Percentiles rank a stretch among this genome's conserved stretches.
These are phyloP conservation scores for Aspergillus clavatus DNA, from an alignment of 2,329 filamentous ascomycete species.

Conservation along the genomic window DNA sequence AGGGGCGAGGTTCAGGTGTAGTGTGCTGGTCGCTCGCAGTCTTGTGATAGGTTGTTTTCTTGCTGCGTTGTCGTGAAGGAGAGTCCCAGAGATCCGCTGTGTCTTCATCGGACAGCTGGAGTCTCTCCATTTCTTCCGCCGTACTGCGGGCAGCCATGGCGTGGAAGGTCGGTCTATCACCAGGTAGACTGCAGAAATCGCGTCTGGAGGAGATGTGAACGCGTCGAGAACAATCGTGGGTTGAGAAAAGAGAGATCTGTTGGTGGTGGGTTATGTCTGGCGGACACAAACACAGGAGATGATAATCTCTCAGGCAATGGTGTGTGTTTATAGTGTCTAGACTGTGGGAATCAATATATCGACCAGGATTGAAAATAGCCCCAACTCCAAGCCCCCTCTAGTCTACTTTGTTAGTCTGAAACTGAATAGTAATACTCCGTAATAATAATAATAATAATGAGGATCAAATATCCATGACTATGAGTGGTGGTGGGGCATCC, in stretches of 20 bases:
- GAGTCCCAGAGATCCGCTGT: constrained; percentile 57
- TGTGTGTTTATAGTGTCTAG: neutral
- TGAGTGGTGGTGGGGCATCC: neutral
- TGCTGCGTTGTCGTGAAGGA: constrained; percentile 42
- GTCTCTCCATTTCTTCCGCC: constrained; percentile 48
- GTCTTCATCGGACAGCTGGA: constrained; percentile 52
- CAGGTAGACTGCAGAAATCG: neutral
- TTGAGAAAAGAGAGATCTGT: neutral
- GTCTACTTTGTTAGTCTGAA: too few species aligned
- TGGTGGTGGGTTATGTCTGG: neutral
- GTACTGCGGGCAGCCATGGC: constrained; percentile 33
- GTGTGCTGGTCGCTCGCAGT: constrained; percentile 36
- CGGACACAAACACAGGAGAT: neutral
- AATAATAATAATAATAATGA: too few species aligned
- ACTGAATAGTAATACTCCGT: too few species aligned
- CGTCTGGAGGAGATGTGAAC: neutral
- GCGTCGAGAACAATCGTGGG: neutral
- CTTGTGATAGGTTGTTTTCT: constrained; percentile 26
- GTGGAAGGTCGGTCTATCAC: neutral
- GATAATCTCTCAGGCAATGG: neutral
- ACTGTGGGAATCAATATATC: neutral
- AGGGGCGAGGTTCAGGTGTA: constrained; percentile 24
- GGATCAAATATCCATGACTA: neutral
- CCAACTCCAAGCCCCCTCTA: neutral
- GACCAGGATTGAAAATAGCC: neutral